A percentile compares a stretch with the other conserved stretches of the same genome.
Conservation (phyloP, 2,329 filamentous ascomycete species). For the Colletotrichum plurivorum region DNA sequence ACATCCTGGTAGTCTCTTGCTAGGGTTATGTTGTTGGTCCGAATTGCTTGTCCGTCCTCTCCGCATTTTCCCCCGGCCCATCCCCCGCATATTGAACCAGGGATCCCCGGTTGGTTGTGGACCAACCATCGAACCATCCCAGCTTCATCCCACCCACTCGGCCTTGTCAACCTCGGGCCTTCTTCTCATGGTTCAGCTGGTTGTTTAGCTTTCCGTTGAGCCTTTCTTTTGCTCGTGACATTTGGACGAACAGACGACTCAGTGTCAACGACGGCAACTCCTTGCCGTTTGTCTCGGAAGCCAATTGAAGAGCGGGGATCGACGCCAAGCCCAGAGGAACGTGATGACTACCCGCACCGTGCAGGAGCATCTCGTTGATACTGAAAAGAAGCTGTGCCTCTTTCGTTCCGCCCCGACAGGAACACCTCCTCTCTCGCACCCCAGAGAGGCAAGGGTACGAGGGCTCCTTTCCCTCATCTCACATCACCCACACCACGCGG, state of each 20-base stretch:
- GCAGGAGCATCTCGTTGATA: neutral
- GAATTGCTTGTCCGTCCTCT: conserved; percentile 7
- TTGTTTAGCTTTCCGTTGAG: neutral
- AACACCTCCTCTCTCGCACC: neutral
- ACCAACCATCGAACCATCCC: conserved; percentile 5
- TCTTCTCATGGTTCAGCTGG: conserved; percentile 13
- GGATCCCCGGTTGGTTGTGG: conserved; percentile 17
- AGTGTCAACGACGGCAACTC: neutral
- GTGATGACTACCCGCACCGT: conserved; percentile 1
- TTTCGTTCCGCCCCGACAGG: conserved; percentile 2
- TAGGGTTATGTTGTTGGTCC: conserved; percentile 4
- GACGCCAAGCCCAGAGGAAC: conserved; percentile 12
- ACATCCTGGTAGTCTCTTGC: neutral
- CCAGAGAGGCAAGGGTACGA: conserved; percentile 2
- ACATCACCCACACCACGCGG: neutral
- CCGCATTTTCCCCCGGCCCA: conserved; percentile 23
- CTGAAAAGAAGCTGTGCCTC: conserved; percentile 24
- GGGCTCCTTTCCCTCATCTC: conserved; percentile 5
- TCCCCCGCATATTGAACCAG: conserved; percentile 35
- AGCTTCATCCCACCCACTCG: neutral
- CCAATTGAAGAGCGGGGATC: conserved; percentile 3
- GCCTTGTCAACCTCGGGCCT: conserved; percentile 22
- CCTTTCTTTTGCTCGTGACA: conserved; percentile 22
- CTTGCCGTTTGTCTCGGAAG: neutral
- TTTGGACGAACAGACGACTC: conserved; percentile 18